Percentiles rank a stretch among this genome's conserved stretches.
Conservation (phyloP, 73 alveolate species). For the Uronychia setigera region DNA sequence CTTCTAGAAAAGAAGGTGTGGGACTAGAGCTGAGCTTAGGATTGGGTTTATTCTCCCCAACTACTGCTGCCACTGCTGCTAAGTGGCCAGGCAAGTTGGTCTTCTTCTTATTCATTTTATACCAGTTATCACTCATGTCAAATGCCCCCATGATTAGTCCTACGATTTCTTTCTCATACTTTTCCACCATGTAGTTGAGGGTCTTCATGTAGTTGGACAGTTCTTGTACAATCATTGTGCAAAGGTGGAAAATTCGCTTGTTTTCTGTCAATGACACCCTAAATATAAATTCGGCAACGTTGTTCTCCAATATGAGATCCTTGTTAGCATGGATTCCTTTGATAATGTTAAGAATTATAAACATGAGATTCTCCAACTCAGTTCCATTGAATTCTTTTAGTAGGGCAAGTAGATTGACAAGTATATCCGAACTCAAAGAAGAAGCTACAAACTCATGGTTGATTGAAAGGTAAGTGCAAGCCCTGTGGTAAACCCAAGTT, state of each 20-base stretch:
- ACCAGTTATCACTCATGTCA: not conserved
- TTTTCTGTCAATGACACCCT: not conserved
- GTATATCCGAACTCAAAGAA: slow-evolving; percentile 15
- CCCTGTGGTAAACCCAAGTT: not conserved
- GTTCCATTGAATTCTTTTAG: not conserved
- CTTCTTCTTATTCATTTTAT: not conserved
- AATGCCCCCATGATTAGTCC: not conserved
- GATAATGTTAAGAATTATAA: not conserved
- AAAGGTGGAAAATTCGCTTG: not conserved
- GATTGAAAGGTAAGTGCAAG: slow-evolving; percentile 46
- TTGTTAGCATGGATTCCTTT: not conserved
- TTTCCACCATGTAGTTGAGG: not conserved
- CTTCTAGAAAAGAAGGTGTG: too few species aligned
- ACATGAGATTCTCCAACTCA: not conserved
- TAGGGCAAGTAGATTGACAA: not conserved
- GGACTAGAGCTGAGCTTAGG: not conserved
- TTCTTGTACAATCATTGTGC: not conserved
- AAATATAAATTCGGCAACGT: not conserved
- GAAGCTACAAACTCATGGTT: slow-evolving; percentile 43
- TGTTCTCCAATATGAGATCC: not conserved
- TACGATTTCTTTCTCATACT: not conserved
- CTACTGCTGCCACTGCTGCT: not conserved
- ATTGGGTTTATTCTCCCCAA: not conserved
- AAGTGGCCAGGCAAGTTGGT: not conserved
- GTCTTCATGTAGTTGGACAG: not conserved